A percentile compares a stretch with the other conserved stretches of the same genome.
phyloP scores from a whole-genome alignment of 1,284 basidiomycete genomes.

The Ceratobasidium papillatum region DNA sequence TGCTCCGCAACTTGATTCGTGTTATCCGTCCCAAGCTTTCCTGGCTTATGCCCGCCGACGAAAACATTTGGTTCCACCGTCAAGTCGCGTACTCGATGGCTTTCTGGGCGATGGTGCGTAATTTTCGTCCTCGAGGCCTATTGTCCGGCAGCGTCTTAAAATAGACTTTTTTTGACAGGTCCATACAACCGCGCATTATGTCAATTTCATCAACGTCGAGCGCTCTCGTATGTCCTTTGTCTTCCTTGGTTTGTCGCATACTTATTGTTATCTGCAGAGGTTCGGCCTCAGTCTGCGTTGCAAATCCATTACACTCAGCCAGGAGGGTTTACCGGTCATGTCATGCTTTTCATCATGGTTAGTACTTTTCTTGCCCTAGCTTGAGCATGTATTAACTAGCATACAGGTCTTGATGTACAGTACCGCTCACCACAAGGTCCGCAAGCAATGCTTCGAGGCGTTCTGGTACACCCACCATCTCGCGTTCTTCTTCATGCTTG shows the following conservation, averaged over 20 bases:
- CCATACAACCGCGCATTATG: slow-evolving; percentile 89
- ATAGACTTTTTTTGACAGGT: slow-evolving; percentile 53
- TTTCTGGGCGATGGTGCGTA: slow-evolving; percentile 71
- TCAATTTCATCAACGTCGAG: slow-evolving; percentile 75
- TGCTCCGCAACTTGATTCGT: slow-evolving; percentile 85
- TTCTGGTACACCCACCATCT: slow-evolving; percentile 95
- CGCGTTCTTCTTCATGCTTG: slow-evolving; percentile 91
- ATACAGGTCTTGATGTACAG: slow-evolving; percentile 60
- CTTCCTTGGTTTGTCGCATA: slow-evolving; percentile 35
- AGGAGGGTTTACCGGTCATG: slow-evolving; percentile 87
- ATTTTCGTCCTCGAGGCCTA: neutral
- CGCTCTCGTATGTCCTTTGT: slow-evolving; percentile 43
- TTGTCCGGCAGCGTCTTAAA: slow-evolving; percentile 17
- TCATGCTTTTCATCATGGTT: slow-evolving; percentile 89
- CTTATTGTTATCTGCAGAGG: slow-evolving; percentile 61
- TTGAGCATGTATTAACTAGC: neutral
- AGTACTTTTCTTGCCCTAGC: slow-evolving; percentile 59
- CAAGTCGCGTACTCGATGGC: slow-evolving; percentile 91
- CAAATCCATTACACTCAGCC: slow-evolving; percentile 87
- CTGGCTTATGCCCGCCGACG: slow-evolving; percentile 85
- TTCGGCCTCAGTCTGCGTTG: slow-evolving; percentile 75
- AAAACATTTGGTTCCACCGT: slow-evolving; percentile 88
- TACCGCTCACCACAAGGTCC: slow-evolving; percentile 83
- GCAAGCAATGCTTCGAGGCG: slow-evolving; percentile 85
- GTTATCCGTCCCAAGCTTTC: slow-evolving; percentile 77